phyloP scores from a whole-genome alignment of 78 protist genomes.

The slime mould (Dictyostelium discoideum) region dicty_2.7 NC_007088.5:2562001-2562500 shows the following conservation, averaged over 20 bases:
- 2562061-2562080: background rate
- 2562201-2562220: slow-evolving; percentile 36
- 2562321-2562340: slow-evolving; percentile 59
- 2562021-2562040: background rate
- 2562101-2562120: slow-evolving; percentile 18
- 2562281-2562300: slow-evolving; percentile 29
- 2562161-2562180: slow-evolving; percentile 52
- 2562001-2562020: background rate
- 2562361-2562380: slow-evolving; percentile 77
- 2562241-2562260: slow-evolving; percentile 26
- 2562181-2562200: slow-evolving; percentile 34
- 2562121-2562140: slow-evolving; percentile 48
- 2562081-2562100: slow-evolving; percentile 60
- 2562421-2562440: background rate
- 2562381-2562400: background rate
- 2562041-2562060: background rate
- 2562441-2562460: background rate
- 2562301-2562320: slow-evolving; percentile 12
- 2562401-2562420: background rate
- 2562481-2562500: background rate
- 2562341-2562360: slow-evolving; percentile 79
- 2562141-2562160: slow-evolving; percentile 37
- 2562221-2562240: slow-evolving; percentile 78
- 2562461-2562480: background rate
- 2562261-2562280: slow-evolving; percentile 36